Evolutionary conservation across 2,329 filamentous ascomycete species (phyloP).

Genomic region (Xylariales sp.): DNA sequence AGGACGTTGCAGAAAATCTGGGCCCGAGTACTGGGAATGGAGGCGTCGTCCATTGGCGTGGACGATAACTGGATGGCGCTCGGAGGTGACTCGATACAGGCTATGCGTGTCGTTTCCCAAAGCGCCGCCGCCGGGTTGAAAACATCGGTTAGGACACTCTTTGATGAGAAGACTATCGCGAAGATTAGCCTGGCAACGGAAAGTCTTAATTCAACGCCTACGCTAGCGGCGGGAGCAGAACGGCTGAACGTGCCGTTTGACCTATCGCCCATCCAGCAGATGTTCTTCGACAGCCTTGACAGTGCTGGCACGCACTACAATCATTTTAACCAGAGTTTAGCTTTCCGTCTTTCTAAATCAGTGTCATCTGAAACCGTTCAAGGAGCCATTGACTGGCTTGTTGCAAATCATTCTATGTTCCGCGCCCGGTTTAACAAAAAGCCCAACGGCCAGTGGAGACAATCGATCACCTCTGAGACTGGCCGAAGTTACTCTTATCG

Average conservation of each 20-base stretch:
- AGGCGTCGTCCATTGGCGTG: constrained; percentile 45
- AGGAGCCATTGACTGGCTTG: constrained; percentile 20
- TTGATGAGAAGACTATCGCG: background rate
- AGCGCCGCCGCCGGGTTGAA: constrained; percentile 48
- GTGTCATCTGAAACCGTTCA: background rate
- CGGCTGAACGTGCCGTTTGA: too few relatives aligned
- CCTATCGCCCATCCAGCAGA: constrained; percentile 4
- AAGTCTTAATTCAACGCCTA: too few relatives aligned
- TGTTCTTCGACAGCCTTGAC: constrained; percentile 56
- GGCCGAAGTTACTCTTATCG: too few relatives aligned
- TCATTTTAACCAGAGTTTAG: constrained; percentile 41
- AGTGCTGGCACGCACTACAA: constrained; percentile 48
- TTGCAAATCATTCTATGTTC: constrained; percentile 33
- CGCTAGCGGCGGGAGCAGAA: too few relatives aligned
- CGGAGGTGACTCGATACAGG: constrained; percentile 58
- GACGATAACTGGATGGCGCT: constrained; percentile 48
- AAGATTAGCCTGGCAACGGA: too few relatives aligned
- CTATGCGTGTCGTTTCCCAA: constrained; percentile 57
- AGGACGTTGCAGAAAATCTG: constrained; percentile 48
- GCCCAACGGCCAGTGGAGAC: constrained; percentile 17
- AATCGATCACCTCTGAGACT: background rate
- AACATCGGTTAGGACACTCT: constrained; percentile 44
- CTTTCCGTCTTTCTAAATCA: background rate
- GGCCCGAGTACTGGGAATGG: constrained; percentile 55
- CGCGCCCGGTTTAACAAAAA: constrained; percentile 23